A percentile compares a stretch with the other conserved stretches of the same genome.
These are phyloP conservation scores for Chrysanthemum lavandulifolium DNA, from an alignment of 129 eudicot species.

Conservation along the genomic window DNA sequence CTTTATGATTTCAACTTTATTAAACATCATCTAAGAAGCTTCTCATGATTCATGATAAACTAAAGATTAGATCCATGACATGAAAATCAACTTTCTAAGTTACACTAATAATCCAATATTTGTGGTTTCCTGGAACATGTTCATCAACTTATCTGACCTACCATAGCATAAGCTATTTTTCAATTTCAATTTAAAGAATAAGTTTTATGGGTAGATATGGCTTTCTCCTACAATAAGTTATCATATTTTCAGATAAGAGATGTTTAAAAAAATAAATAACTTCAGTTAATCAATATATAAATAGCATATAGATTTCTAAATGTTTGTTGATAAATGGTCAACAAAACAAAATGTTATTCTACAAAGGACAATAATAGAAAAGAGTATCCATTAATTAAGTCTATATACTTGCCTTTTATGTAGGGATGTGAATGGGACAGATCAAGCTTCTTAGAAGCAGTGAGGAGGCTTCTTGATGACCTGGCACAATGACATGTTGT, in stretches of 20 bases:
- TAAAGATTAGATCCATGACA: no score
- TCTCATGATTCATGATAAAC: no score
- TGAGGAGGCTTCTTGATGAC: constrained; percentile 57
- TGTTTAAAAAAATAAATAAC: no score
- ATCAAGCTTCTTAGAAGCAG: constrained; percentile 66
- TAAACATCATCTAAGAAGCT: no score
- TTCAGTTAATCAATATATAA: no score
- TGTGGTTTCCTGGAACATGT: constrained; percentile 20
- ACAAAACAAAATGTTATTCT: no score
- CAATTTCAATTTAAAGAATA: neutral
- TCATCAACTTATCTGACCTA: constrained; percentile 14
- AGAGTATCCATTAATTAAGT: neutral
- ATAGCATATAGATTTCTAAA: neutral
- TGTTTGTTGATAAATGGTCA: neutral
- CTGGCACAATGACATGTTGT: constrained; percentile 29
- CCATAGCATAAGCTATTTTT: neutral
- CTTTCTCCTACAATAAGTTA: no score
- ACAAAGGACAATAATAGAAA: no score
- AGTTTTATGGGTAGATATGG: neutral
- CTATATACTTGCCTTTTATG: constrained; percentile 12
- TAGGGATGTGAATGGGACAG: constrained; percentile 73
- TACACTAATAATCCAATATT: neutral
- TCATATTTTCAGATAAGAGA: no score
- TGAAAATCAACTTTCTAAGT: no score
- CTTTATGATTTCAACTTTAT: no score